Base-by-base conservation (phyloP, 2,329 filamentous ascomycete genomes). In the Aspergillus sp. region DNA sequence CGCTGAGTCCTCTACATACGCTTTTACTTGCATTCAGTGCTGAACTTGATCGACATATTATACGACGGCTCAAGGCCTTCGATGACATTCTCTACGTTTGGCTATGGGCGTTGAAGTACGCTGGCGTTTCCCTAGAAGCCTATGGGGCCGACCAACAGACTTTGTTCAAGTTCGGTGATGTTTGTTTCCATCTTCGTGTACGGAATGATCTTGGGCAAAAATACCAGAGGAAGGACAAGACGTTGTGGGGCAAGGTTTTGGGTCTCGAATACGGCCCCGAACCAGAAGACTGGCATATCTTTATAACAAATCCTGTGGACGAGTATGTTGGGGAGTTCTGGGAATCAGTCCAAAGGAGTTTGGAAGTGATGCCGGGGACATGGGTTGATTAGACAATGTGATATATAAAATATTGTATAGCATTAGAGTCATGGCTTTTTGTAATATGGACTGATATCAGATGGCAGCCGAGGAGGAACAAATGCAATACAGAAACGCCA, bases 301-400 rank as follows among this genome's bases (percentile, higher is more conserved):
- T 33, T 33, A 13, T 50, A n/a, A 50, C 47, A 6, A 50, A 50
- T 5, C 47, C 47, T 9, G 34, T 50, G 7, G 47, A 50, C 6
- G 47, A 50, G 5, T 5, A 22, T 4, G 47, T 39, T 12, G 47
- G 47, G 1, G 47, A 50, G 1, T 50, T 50, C 3, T 50, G 47
- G 47, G 47, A 50, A n/a, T 39, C 39, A 3, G n/a, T 40, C 13
- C 17, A 50, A 3, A 40, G 33, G 15, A 12, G 33, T 7, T 8
- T 39, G 19, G 47, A 50, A 2, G 33, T 39, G 37, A 50, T 50
- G 47, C 47, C 47, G 2, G 47, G 47, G 33, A 50, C 47, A 1
- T 50, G 47, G 47, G 39, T 39, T 27, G 47, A 49, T 12, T 49
- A 49, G 33, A 12, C 24, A 9, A 22, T 49, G 9, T 30, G 41